Base-by-base conservation (phyloP, 2,329 filamentous ascomycete genomes). In the Aspergillus sp. region DNA sequence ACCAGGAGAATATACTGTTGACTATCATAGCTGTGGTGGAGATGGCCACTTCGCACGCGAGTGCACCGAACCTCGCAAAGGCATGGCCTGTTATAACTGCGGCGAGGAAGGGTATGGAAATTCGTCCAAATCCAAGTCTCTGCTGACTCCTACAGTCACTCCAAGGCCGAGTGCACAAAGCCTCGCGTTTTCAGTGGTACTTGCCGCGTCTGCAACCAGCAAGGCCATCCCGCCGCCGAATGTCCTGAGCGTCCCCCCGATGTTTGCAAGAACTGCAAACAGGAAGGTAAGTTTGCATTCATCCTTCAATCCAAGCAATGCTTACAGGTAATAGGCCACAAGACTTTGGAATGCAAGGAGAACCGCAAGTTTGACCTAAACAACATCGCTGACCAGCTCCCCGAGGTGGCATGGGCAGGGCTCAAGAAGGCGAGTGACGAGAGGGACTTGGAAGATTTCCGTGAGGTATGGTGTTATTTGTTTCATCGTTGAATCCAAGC, bases 391-490 rank as follows among this genome's bases (percentile, higher is more conserved):
- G 80, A 82, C 61, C 74, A 79, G 66, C 66, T 71, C 18, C 74
- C 79, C 5, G 75, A 77, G 20, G 77, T 80, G 49, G 82, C 81
- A 2, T 85, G 83, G 83, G 68, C 62, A 2, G 64, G 72, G 36
- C 68, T 85, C 55, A 76, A 80, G 62, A 70, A 77, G 42, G 80
- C 83, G 3, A 80, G 79, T 45, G 69, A 76, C 7, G 75, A 74
- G 9, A 75, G 72, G 38, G 81, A 85, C 42, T 68, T 85, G 5
- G 78, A 80, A 17, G 75, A 77, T 20, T 83, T 85, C 66, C 79
- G 77, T 42, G 69, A 75, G 38, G 78, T 79, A 70, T 63, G 22
- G n/a, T 13, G 11, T 12, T 0, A 17, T 11, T 4, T 22, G 8
- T 5, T 7, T 15, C 3, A 11, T 2, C 4, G 11, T 15, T 4